Conservation (phyloP, 352 stramenopile genomes). For the Globisporangium nagaii region DNA sequence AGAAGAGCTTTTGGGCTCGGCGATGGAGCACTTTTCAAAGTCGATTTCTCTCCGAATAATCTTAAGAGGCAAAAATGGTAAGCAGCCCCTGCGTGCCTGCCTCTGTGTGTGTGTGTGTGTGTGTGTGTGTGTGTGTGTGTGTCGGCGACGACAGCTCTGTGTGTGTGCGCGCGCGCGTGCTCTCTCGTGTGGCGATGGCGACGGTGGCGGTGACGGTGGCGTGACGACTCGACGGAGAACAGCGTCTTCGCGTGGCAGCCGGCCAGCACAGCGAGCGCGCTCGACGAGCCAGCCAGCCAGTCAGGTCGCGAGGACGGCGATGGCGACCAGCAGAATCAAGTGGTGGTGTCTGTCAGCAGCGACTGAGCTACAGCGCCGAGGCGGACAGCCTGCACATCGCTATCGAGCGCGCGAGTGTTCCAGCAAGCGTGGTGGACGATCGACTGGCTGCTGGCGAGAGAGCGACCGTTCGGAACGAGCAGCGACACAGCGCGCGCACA, state of each 20-base stretch:
- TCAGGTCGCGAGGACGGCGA: not conserved
- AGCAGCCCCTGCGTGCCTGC: slow-evolving; percentile 8
- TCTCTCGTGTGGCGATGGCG: not conserved
- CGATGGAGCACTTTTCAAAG: slow-evolving; percentile 55
- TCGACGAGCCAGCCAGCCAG: not conserved
- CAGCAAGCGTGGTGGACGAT: not conserved
- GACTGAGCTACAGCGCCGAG: no score
- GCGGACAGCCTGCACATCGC: no score
- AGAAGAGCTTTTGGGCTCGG: slow-evolving; percentile 7
- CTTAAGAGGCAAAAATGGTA: slow-evolving; percentile 70
- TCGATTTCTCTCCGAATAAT: slow-evolving; percentile 73
- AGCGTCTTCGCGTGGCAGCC: not conserved
- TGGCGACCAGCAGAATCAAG: not conserved
- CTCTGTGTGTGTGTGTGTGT: not conserved
- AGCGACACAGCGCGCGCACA: not conserved
- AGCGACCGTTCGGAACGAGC: not conserved
- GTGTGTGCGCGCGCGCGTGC: not conserved
- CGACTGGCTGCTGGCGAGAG: no score
- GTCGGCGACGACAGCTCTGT: not conserved
- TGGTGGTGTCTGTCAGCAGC: no score
- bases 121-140: not conserved
- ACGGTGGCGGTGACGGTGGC: not conserved
- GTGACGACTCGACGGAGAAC: not conserved
- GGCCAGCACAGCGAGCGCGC: not conserved
- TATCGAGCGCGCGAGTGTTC: not conserved